A percentile compares a stretch with the other conserved stretches of the same genome.
Evolutionary conservation across 2,329 filamentous ascomycete genomes (phyloP).

Genomic region (Trichoderma sp.): DNA sequence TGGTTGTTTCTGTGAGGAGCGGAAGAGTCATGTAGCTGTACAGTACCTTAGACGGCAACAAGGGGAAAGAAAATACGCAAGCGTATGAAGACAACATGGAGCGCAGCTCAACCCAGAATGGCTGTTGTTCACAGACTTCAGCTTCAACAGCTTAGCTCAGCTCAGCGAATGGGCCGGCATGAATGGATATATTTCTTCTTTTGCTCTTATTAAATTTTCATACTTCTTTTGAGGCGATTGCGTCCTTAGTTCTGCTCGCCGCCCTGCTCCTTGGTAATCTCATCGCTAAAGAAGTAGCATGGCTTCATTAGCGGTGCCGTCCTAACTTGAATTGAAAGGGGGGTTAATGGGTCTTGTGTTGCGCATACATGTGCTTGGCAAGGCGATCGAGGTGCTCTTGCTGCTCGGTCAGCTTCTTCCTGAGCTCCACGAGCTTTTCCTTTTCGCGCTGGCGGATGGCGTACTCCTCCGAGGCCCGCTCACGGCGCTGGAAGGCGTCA

Average conservation of each 20-base stretch:
- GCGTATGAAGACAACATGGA: conserved; percentile 6
- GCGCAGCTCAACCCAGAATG: not conserved
- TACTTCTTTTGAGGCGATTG: not conserved
- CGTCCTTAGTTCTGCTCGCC: conserved; percentile 64
- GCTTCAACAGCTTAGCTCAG: conserved; percentile 11
- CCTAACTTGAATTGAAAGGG: not conserved
- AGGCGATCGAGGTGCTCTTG: conserved; percentile 83
- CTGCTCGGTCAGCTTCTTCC: conserved; percentile 74
- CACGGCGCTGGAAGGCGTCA: conserved; percentile 90
- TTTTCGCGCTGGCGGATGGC: conserved; percentile 87
- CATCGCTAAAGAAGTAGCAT: conserved; percentile 60
- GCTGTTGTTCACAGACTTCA: conserved; percentile 1
- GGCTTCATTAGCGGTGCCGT: conserved; percentile 7
- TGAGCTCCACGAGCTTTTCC: conserved; percentile 82
- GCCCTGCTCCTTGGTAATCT: conserved; percentile 73
- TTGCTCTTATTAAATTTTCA: not conserved
- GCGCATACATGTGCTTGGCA: conserved; percentile 75
- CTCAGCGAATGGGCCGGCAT: not conserved
- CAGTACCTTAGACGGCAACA: conserved; percentile 40
- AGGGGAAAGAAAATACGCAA: conserved; percentile 6
- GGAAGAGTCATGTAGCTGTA: conserved; percentile 43
- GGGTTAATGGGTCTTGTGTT: conserved; percentile 41
- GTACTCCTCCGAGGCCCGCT: conserved; percentile 82
- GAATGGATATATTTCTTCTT: conserved; percentile 26
- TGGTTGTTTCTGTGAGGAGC: not conserved